Conservation (phyloP, 768 basidiomycete genomes). For the Lentinula aciculospora region DNA sequence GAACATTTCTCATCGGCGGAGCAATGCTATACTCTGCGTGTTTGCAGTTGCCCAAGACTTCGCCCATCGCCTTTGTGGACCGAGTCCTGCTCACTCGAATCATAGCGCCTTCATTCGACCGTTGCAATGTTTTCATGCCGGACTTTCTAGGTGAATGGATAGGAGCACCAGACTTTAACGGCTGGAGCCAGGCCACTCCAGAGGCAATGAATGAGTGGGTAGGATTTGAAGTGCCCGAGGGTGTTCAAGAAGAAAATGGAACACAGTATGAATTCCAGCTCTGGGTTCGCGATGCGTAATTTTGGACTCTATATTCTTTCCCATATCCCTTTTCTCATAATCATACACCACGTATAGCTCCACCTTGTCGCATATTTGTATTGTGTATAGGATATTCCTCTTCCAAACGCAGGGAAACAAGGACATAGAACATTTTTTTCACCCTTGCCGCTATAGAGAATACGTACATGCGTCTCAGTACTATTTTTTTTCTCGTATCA, state of each 20-base stretch:
- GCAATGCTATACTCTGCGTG: conserved; percentile 74
- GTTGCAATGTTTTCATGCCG: conserved; percentile 86
- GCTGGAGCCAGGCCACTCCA: conserved; percentile 59
- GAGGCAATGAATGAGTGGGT: conserved; percentile 70
- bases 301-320: neutral
- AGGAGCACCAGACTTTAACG: conserved; percentile 12
- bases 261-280: conserved; percentile 91
- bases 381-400: neutral
- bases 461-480: conserved; percentile 11
- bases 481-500: neutral
- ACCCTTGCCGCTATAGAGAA: conserved; percentile 63
- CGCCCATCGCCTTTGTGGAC: conserved; percentile 47
- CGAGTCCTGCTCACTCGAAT: conserved; percentile 88
- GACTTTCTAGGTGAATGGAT: conserved; percentile 44
- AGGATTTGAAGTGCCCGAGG: conserved; percentile 72
- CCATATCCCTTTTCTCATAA: neutral
- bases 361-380: neutral
- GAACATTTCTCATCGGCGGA: conserved; percentile 89
- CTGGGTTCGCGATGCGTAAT: conserved; percentile 60
- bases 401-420: neutral
- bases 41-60: conserved; percentile 35
- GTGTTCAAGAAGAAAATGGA: conserved; percentile 77
- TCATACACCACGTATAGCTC: neutral
- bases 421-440: conserved; percentile 6
- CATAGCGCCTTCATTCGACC: conserved; percentile 62